These are phyloP conservation scores for Backusella tarrabulga DNA, from an alignment of 192 early-diverging fungal genomes.

Conservation along the genomic window DNA sequence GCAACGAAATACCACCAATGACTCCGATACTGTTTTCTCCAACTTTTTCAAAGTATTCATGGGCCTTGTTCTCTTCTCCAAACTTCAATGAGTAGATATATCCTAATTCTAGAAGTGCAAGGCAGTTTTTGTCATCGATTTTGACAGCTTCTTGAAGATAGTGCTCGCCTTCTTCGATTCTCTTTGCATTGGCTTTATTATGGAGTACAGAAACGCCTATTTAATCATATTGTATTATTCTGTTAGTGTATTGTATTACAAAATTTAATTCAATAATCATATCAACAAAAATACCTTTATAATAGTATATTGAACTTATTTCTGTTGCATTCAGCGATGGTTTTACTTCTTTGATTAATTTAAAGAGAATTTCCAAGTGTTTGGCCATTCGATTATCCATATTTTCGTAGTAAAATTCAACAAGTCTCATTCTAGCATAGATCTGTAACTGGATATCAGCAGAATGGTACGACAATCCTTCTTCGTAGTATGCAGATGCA, in stretches of 20 bases:
- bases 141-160: background rate
- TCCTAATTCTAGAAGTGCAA: background rate
- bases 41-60: background rate
- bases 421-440: background rate
- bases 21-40: background rate
- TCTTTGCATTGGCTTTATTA: background rate
- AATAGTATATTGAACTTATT: background rate
- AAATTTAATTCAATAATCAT: background rate
- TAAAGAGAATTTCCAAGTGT: background rate
- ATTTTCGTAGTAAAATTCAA: background rate
- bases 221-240: background rate
- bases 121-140: background rate
- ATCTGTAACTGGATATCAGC: background rate
- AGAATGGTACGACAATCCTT: background rate
- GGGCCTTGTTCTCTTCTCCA: background rate
- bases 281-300: background rate
- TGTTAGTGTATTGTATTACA: background rate
- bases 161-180: background rate
- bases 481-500: background rate
- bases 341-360: background rate
- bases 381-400: background rate
- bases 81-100: background rate
- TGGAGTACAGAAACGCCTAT: background rate
- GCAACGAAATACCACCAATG: background rate
- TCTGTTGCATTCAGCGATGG: background rate